These are phyloP conservation scores for Mortierella sp. DNA, from an alignment of 371 early-diverging fungal species.

Conservation along the genomic window DNA sequence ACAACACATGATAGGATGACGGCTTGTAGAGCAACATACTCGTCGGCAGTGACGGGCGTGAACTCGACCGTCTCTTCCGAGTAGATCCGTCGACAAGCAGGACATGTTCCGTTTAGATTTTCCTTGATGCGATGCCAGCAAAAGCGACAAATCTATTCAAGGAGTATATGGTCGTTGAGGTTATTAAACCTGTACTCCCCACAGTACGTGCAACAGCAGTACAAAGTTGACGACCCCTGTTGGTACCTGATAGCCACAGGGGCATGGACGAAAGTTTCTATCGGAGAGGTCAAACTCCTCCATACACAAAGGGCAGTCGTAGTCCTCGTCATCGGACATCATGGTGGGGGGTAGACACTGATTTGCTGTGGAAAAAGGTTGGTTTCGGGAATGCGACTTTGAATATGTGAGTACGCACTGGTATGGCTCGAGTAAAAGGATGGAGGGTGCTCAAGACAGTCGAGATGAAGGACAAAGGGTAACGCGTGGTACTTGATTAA, in stretches of 20 bases:
- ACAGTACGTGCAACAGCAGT: too few species aligned
- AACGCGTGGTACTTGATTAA: too few species aligned
- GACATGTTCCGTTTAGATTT: slow-evolving; percentile 91
- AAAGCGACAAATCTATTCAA: slow-evolving; percentile 94
- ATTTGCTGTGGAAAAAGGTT: too few species aligned
- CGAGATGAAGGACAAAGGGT: too few species aligned
- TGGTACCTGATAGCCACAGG: slow-evolving; percentile 98
- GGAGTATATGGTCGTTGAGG: neutral
- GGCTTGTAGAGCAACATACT: too few species aligned
- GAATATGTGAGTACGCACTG: too few species aligned
- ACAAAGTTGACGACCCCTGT: neutral
- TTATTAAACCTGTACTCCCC: too few species aligned
- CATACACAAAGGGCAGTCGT: slow-evolving; percentile 97
- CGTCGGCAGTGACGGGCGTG: slow-evolving; percentile 88
- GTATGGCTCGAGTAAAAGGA: too few species aligned
- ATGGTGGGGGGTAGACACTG: too few species aligned
- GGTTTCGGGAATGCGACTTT: too few species aligned
- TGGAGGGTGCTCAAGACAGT: too few species aligned
- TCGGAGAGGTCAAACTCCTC: slow-evolving; percentile 97
- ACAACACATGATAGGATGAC: too few species aligned
- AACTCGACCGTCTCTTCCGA: slow-evolving; percentile 91
- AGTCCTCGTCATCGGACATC: slow-evolving; percentile 83
- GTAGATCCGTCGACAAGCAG: slow-evolving; percentile 90
- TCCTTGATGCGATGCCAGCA: slow-evolving; percentile 98
- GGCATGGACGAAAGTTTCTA: slow-evolving; percentile 94